Evolutionary conservation across 768 basidiomycete species (phyloP).

Genomic region (Nidula microcarpa): DNA sequence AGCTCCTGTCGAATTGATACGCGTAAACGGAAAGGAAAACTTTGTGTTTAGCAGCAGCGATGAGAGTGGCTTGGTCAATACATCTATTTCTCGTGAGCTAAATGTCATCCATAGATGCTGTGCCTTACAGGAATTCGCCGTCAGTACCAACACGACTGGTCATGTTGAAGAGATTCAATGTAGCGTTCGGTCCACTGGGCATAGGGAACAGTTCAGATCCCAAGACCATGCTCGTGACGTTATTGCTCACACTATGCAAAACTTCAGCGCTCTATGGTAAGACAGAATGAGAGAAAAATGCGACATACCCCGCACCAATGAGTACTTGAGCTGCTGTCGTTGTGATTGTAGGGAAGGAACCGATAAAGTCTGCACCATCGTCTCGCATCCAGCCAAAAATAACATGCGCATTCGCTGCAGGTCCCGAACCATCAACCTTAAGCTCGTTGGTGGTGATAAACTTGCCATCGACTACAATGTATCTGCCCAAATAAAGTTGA

Average conservation of each 20-base stretch:
- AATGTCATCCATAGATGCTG: background rate
- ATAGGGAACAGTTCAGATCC: conserved; percentile 35
- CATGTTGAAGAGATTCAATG: conserved; percentile 42
- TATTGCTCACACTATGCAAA: background rate
- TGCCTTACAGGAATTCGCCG: conserved; percentile 34
- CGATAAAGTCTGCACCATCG: conserved; percentile 45
- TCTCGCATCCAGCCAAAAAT: conserved; percentile 51
- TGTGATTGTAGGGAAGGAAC: conserved; percentile 16
- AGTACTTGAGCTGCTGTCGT: conserved; percentile 11
- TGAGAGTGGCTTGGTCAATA: conserved; percentile 46
- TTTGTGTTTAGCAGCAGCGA: conserved; percentile 35
- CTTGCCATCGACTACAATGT: conserved; percentile 44
- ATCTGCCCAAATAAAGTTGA: conserved; percentile 14
- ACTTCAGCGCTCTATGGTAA: background rate
- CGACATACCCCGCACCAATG: conserved; percentile 13
- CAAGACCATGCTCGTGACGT: conserved; percentile 7
- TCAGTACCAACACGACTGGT: conserved; percentile 41
- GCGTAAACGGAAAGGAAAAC: conserved; percentile 38
- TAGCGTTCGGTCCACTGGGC: conserved; percentile 28
- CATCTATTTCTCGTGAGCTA: conserved; percentile 13
- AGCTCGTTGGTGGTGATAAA: conserved; percentile 36
- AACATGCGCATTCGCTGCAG: conserved; percentile 38
- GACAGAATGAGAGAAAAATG: conserved; percentile 7
- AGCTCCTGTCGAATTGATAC: conserved; percentile 47
- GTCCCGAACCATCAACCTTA: conserved; percentile 32